phyloP scores from a whole-genome alignment of 805 yeast genomes.

The Torulaspora quercuum region DNA sequence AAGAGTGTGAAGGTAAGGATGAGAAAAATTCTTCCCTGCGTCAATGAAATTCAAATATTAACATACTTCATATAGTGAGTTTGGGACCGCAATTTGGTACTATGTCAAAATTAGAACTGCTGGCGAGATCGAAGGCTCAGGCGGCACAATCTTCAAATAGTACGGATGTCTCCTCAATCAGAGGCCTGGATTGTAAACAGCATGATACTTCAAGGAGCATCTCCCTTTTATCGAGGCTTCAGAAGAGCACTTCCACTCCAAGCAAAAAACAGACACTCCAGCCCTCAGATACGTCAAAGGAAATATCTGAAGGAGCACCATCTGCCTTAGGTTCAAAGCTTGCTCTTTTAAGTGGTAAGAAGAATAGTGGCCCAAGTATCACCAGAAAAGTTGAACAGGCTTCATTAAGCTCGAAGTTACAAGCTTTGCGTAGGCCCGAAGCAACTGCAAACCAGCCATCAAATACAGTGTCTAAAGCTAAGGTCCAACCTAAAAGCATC shows the following conservation, averaged over 20 bases:
- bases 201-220: slow-evolving; percentile 7
- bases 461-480: background rate
- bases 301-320: background rate
- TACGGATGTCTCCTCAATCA: background rate
- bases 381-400: slow-evolving; percentile 1
- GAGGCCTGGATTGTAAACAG: slow-evolving; percentile 1
- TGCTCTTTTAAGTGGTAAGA: no score
- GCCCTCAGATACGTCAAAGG: slow-evolving; percentile 11
- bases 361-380: background rate
- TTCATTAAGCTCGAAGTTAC: slow-evolving; percentile 15
- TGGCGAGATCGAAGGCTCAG: slow-evolving; percentile 15
- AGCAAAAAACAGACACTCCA: slow-evolving; percentile 3
- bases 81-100: slow-evolving; percentile 11
- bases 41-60: slow-evolving; percentile 9
- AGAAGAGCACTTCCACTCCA: slow-evolving; percentile 5
- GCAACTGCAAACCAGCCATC: background rate
- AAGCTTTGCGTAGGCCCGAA: slow-evolving; percentile 12
- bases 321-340: no score
- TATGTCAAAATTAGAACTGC: slow-evolving; percentile 18
- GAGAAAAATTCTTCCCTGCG: slow-evolving; percentile 3
- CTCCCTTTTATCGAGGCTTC: slow-evolving; percentile 13
- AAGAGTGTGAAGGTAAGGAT: slow-evolving; percentile 7
- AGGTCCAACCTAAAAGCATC: background rate
- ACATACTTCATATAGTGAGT: slow-evolving; percentile 14
- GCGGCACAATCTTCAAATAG: slow-evolving; percentile 9